Evolutionary conservation across 1,139 yeast genomes (phyloP), one percentile per base, ranked within the genome.

Genomic region (Candida neerlandica): DNA sequence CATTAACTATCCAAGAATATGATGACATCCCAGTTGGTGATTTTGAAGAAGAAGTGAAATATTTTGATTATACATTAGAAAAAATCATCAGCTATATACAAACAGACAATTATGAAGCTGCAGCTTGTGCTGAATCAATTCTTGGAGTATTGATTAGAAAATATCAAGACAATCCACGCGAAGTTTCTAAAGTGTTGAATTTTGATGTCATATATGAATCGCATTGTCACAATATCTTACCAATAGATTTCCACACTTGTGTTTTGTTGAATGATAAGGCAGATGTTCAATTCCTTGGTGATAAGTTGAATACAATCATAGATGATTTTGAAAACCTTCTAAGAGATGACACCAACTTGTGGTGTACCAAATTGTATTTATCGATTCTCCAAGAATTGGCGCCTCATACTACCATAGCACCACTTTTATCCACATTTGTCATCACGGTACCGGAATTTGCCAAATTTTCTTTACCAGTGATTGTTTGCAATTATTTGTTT

Each of bases 91-190:
- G 48, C 6, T 52, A 49, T 33, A 30, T 53, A 2, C 42, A 48
- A 2, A 38, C 45, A 1, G 52, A 48, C 18, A 47, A 55, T 41
- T 33, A 57, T 0, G 54, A 57, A 14, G 55, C 65, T 1, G 57
- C 58, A 11, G 64, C 67, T 2, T 67, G 73, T 46, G 68, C 73
- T 35, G 80, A 77, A 42, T 58, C 71, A 1, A 59, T 73, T 10
- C 46, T 74, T 12, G 81, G 81, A 1, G 76, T 68, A 2, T 57
- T 77, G 30, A 53, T 72, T 1, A 52, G 61, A 51, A 66, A 64
- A 41, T 58, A 55, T 33, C 50, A 56, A 2, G 43, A 39, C 0
- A 54, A 56, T 15, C 51, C 46, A 6, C 47, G 55, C 2, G 66
- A 61, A 12, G 50, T 64, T 2, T 50, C 39, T 43, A 58, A 56